Evolutionary conservation across 345 rosid species (phyloP).

Genomic region (Eucalyptus tenuipes): DNA sequence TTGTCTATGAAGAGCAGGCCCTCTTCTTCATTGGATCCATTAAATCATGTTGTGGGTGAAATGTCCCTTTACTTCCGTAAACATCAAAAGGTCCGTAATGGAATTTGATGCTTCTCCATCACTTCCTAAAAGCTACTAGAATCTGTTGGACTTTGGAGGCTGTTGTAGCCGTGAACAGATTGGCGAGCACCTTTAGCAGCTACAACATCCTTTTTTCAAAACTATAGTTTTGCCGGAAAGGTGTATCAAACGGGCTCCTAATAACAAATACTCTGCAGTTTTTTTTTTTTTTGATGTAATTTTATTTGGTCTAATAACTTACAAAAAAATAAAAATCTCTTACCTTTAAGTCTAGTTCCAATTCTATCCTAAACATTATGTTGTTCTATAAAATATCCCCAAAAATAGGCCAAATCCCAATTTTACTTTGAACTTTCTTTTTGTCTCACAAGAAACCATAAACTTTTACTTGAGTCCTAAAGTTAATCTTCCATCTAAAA

Average conservation of each 20-base stretch:
- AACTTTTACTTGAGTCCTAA: neutral
- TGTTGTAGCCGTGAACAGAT: neutral
- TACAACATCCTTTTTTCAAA: neutral
- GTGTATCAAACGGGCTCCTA: neutral
- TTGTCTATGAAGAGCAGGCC: neutral
- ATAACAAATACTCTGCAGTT: neutral
- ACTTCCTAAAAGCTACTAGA: neutral
- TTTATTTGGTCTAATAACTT: neutral
- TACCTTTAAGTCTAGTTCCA: neutral
- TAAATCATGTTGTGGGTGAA: neutral
- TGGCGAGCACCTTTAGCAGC: neutral
- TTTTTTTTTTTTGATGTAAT: neutral
- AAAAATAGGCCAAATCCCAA: neutral
- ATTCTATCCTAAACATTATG: neutral
- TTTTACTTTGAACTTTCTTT: too few relatives aligned
- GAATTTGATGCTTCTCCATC: neutral
- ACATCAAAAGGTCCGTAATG: neutral
- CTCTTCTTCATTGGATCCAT: neutral
- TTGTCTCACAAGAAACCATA: neutral
- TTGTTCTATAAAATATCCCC: neutral
- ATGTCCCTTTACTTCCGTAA: neutral
- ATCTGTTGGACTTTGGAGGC: neutral
- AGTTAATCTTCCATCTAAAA: neutral
- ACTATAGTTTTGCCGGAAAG: neutral
- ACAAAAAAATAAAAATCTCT: neutral